These are phyloP conservation scores for Esteya vermicola DNA, from an alignment of 2,329 filamentous ascomycete species.

Conservation along the genomic window DNA sequence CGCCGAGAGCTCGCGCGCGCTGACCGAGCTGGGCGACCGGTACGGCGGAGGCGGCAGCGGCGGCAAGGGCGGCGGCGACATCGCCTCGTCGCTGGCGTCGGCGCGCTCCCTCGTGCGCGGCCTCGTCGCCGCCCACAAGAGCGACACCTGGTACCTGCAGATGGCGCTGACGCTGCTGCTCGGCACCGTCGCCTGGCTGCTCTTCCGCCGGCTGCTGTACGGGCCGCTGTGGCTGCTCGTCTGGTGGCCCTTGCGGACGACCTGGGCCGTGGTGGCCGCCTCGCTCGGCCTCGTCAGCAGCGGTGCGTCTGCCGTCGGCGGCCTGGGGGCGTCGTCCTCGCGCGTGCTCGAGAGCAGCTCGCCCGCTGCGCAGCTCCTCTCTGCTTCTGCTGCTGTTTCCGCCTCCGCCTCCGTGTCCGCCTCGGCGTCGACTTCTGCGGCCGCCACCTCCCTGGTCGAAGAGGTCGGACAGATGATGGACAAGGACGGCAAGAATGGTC, in stretches of 20 bases:
- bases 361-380: background rate
- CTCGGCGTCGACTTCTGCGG: background rate
- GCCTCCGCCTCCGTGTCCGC: background rate
- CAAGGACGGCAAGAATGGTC: background rate
- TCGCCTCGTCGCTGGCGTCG: constrained; percentile 63
- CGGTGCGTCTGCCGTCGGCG: constrained; percentile 25
- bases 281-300: constrained; percentile 21
- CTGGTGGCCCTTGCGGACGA: constrained; percentile 48
- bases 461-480: constrained; percentile 2
- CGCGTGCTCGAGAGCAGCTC: too few species aligned
- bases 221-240: constrained; percentile 84
- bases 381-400: too few species aligned
- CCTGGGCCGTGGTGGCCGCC: constrained; percentile 52
- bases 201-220: constrained; percentile 75
- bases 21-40: constrained; percentile 66
- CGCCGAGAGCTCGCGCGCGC: constrained; percentile 66
- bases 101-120: constrained; percentile 65
- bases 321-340: background rate
- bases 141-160: constrained; percentile 94
- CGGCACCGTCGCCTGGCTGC: constrained; percentile 66
- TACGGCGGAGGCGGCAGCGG: constrained; percentile 63
- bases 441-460: background rate
- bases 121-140: constrained; percentile 78
- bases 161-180: constrained; percentile 74
- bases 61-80: constrained; percentile 56